Evolutionary conservation across 257 asterid genomes (phyloP).

Genomic region (Nyctanthes arbortristis): DNA sequence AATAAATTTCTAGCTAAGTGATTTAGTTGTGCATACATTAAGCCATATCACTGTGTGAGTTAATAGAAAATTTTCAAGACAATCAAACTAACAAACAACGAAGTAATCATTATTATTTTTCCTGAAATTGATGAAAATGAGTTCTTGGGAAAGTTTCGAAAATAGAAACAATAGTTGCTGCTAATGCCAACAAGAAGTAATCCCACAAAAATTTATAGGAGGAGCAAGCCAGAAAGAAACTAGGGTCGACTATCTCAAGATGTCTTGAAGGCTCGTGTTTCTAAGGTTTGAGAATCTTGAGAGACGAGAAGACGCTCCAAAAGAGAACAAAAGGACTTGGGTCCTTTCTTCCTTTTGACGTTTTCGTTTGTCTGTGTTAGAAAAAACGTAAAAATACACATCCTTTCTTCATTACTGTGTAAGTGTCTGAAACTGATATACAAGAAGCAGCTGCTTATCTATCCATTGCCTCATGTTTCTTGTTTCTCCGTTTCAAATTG

Average conservation of each 20-base stretch:
- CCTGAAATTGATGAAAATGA: too few relatives aligned
- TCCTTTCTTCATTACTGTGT: background rate
- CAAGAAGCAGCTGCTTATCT: slow-evolving; percentile 5
- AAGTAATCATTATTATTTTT: too few relatives aligned
- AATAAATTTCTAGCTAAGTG: too few relatives aligned
- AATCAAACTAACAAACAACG: too few relatives aligned
- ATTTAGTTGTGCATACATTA: too few relatives aligned
- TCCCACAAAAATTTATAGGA: too few relatives aligned
- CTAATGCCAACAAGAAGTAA: too few relatives aligned
- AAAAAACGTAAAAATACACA: background rate
- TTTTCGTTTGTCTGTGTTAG: background rate
- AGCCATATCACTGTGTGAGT: too few relatives aligned
- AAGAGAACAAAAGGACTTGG: background rate
- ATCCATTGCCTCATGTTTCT: background rate
- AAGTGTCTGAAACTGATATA: slow-evolving; percentile 6
- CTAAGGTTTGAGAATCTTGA: background rate
- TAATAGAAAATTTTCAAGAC: too few relatives aligned
- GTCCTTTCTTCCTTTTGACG: background rate
- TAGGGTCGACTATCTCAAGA: background rate
- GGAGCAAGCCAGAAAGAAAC: too few relatives aligned
- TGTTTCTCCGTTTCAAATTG: background rate
- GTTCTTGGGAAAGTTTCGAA: too few relatives aligned
- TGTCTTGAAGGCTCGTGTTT: background rate
- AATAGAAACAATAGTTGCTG: too few relatives aligned
- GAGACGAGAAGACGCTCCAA: background rate